A percentile compares a stretch with the other conserved stretches of the same genome.
Conservation (phyloP, 139 green algal genomes). For the Chlamydomonas sp. region DNA sequence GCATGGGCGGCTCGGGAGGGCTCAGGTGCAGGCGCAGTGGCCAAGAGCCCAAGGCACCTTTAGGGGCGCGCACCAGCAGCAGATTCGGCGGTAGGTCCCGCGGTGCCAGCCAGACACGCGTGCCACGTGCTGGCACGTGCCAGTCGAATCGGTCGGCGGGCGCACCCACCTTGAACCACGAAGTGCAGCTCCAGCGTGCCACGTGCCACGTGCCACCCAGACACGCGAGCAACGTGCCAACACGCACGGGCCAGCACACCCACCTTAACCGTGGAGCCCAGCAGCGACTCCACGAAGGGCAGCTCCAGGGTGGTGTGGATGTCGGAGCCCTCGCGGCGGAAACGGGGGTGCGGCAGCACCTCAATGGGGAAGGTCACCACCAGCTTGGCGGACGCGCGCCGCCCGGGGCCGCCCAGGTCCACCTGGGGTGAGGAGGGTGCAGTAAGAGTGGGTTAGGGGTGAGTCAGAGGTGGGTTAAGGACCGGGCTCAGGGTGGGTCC, state of each 20-base stretch:
- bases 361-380: conserved; percentile 41
- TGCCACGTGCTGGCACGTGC: no score
- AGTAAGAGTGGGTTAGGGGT: neutral
- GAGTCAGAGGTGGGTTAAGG: no score
- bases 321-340: conserved; percentile 42
- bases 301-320: conserved; percentile 32
- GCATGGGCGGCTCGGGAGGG: no score
- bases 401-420: conserved; percentile 3
- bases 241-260: neutral
- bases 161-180: no score
- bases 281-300: conserved; percentile 33
- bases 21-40: no score
- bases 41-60: no score
- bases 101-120: no score
- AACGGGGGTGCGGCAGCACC: conserved; percentile 42
- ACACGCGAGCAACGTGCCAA: neutral
- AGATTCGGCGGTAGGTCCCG: no score
- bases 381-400: conserved; percentile 12
- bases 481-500: no score
- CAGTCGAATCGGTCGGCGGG: no score
- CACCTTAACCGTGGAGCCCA: conserved; percentile 33
- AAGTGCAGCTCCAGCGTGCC: neutral
- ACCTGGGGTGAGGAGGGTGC: conserved; percentile 11
- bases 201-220: neutral
- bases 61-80: no score